Evolutionary conservation across 1,284 basidiomycete species (phyloP), one percentile per base, ranked within the genome.

Genomic region (Phaffia rhodozyma): DNA sequence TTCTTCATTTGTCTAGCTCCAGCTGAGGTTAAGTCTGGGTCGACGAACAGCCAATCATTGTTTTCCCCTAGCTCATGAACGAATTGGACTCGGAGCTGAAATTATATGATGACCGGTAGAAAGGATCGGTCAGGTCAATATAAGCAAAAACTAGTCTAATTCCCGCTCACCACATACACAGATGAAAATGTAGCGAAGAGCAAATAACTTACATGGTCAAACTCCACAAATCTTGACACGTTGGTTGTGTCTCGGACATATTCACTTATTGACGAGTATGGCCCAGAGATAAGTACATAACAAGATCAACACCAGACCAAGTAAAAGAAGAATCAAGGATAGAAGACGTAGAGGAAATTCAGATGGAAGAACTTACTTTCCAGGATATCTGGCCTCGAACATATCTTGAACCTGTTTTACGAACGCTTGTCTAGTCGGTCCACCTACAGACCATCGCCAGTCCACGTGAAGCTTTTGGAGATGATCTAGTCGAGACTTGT

Each of bases 391-490:
- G 52, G 69, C 67, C 59, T 70, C 72, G 48, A 75, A 68, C 16
- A 69, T 70, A 13, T 64, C 70, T 66, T 73, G 71, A 47, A 73
- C 71, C 30, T 73, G 69, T 21, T 67, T 30, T 5, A 75, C 67
- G 67, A 75, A 60, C 23, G 61, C 66, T 20, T 60, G 60, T 51
- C 71, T 61, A 21, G 55, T 68, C 16, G 52, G 67, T 51, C 67
- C 67, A 18, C 57, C 63, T 23, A 48, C 58, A 2, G 55, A 49
- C 32, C 50, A 61, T 50, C 13, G 61, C 52, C 20, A 27, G 58
- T 29, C 63, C 30, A 58, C 59, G 21, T 63, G 58, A 20, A 55
- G 53, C 48, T 61, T 60, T 52, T 60, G 62, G 27, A 57, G 54
- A 20, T 53, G 32, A 16, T 58, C 49, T 25, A 60, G 62, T 43